Base-by-base conservation (phyloP, 345 rosid genomes). In the Melastoma malabathricum region DNA sequence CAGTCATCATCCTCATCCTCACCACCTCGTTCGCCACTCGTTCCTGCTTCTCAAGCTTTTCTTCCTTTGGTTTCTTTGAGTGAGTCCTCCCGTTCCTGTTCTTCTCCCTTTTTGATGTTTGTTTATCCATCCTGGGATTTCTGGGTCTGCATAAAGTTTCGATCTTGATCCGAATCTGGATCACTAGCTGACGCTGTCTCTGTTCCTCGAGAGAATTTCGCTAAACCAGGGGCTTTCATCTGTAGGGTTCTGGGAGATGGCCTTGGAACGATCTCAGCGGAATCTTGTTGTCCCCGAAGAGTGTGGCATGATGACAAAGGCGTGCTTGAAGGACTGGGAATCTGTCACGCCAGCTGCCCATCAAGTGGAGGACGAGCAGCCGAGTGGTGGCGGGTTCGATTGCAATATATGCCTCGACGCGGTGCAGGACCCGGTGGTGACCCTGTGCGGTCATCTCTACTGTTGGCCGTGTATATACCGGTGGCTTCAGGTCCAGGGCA, bases 381-480 rank as follows among this genome's bases (percentile, higher is more conserved):
- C 60, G 7, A 44, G 41, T 55, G 70, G 67, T 43, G 41, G 41
- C 41, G 41, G 41, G 41, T 72, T 72, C 43, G 73, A 72, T 18
- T 72, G 77, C 65, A 83, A 80, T 64, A 92, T 92, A 47, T 87
- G 98, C 68, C 63, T 92, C 14, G 93, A 92, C 31, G 47, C 80
- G 0, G 98, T 84, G 31, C 87, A 73, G 50, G 96, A 92, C 8
- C 96, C 98, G 0, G 98, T 92, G 54, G 93, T 87, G 1, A 92
- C 96, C 0, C 81, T 86, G 45, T 92, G 98, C 1, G 98, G 98
- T 54, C 98, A 92, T 55, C 84, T 92, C 59, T 92, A 72, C 63
- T 92, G 98, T 53, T 92, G 98, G 98, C 98, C 98, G 9, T 92
- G 98, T 56, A 82, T 87, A 45, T 84, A 92, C 78, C 77, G 70